Evolutionary conservation across 2,329 filamentous ascomycete genomes (phyloP).

Genomic region (Neonectria punicea): DNA sequence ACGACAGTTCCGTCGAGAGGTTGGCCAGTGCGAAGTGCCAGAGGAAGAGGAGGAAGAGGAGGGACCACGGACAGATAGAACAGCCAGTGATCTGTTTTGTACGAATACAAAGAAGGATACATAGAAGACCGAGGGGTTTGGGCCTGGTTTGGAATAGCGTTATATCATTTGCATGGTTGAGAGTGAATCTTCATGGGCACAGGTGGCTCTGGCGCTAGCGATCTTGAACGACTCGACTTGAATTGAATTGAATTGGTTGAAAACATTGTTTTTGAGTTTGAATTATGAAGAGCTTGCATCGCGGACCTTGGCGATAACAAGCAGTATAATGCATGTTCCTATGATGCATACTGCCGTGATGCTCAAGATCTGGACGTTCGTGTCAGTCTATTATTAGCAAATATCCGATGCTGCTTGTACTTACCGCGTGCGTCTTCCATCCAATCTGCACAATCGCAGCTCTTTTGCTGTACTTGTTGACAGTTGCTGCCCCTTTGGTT

Average conservation of each 20-base stretch:
- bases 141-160: constrained; percentile 14
- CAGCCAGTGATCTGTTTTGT: constrained; percentile 75
- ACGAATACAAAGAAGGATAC: constrained; percentile 44
- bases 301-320: constrained; percentile 59
- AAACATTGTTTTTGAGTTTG: constrained; percentile 1
- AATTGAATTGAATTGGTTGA: constrained; percentile 14
- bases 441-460: constrained; percentile 90
- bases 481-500: constrained; percentile 58
- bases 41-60: constrained; percentile 32
- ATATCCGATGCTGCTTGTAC: constrained; percentile 30
- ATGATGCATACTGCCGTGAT: constrained; percentile 71
- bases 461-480: constrained; percentile 83
- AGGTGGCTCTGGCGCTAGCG: constrained; percentile 21
- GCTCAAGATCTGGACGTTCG: constrained; percentile 63
- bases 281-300: constrained; percentile 29
- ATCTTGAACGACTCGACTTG: constrained; percentile 21
- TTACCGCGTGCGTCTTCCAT: constrained; percentile 88
- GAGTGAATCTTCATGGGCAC: constrained; percentile 9
- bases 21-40: constrained; percentile 71
- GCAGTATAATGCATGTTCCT: constrained; percentile 71
- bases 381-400: background rate
- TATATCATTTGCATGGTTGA: constrained; percentile 14
- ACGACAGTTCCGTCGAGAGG: constrained; percentile 66
- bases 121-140: constrained; percentile 22
- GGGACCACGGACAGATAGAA: constrained; percentile 42